These are phyloP conservation scores for Hibiscus syriacus DNA, from an alignment of 345 rosid genomes.

Conservation along the genomic window DNA sequence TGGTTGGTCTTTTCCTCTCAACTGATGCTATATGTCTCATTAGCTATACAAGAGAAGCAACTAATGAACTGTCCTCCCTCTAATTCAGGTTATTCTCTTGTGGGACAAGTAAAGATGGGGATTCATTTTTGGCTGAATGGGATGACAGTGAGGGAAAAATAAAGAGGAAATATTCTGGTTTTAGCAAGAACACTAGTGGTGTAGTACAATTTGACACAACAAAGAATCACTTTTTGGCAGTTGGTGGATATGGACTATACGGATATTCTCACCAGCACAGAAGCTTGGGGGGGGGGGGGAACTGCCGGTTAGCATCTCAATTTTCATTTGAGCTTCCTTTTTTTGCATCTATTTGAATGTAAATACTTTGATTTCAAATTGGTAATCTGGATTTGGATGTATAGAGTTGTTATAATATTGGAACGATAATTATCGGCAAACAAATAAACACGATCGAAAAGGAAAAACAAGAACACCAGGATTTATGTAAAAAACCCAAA, in stretches of 20 bases:
- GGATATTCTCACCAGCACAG: constrained; percentile 37
- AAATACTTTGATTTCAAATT: not conserved
- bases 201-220: constrained; percentile 65
- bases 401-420: too few relatives aligned
- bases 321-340: not conserved
- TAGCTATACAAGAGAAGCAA: not conserved
- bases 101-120: constrained; percentile 79
- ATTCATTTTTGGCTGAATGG: constrained; percentile 70
- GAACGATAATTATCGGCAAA: too few relatives aligned
- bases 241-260: constrained; percentile 67
- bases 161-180: constrained; percentile 49
- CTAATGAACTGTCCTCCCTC: not conserved
- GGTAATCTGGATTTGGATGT: constrained; percentile 12
- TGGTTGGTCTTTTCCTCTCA: too few relatives aligned
- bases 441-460: too few relatives aligned
- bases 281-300: constrained; percentile 79
- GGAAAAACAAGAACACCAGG: too few relatives aligned
- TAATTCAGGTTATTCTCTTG: constrained; percentile 55
- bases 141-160: constrained; percentile 67
- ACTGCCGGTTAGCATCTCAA: constrained; percentile 35
- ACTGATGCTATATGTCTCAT: not conserved
- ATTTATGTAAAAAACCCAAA: too few relatives aligned
- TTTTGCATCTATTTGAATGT: not conserved
- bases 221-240: constrained; percentile 54
- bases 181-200: constrained; percentile 52